Evolutionary conservation across 305 asterid species (phyloP).

Genomic region (Fraxinus latifolia): DNA sequence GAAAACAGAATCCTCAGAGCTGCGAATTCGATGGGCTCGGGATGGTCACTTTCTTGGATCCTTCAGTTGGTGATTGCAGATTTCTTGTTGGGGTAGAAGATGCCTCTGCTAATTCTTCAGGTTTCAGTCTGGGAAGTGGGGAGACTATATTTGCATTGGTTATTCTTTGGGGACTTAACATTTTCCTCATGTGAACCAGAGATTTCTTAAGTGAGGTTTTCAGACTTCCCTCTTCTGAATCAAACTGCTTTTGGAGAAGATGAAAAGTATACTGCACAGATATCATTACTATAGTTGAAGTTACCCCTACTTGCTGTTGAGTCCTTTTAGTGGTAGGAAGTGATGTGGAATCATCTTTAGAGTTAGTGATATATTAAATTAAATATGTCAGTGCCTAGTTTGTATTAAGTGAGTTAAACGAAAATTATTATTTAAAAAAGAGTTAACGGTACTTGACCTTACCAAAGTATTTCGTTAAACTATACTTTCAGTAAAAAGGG

Average conservation of each 20-base stretch:
- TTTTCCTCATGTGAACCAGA: conserved; percentile 34
- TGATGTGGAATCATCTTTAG: neutral
- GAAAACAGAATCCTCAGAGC: conserved; percentile 67
- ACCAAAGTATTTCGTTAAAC: neutral
- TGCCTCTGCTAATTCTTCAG: conserved; percentile 29
- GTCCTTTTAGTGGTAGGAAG: conserved; percentile 12
- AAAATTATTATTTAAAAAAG: neutral
- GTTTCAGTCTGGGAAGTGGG: conserved; percentile 27
- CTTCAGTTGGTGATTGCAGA: conserved; percentile 77
- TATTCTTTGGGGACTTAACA: conserved; percentile 32
- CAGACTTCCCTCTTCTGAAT: conserved; percentile 35
- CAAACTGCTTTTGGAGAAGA: conserved; percentile 7
- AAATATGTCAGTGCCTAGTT: neutral
- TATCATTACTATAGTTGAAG: conserved; percentile 23
- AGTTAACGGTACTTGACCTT: neutral
- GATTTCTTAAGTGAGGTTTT: conserved; percentile 31
- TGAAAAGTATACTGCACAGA: conserved; percentile 42
- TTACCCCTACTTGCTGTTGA: conserved; percentile 1
- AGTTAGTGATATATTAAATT: conserved; percentile 14
- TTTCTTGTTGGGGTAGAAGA: conserved; percentile 80
- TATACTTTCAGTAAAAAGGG: neutral
- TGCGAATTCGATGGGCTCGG: conserved; percentile 95
- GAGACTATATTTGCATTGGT: conserved; percentile 25
- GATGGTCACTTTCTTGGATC: conserved; percentile 80
- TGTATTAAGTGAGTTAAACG: neutral